These are phyloP conservation scores for Sclerotiophoma versabilis DNA, from an alignment of 2,329 filamentous ascomycete species.

Conservation along the genomic window DNA sequence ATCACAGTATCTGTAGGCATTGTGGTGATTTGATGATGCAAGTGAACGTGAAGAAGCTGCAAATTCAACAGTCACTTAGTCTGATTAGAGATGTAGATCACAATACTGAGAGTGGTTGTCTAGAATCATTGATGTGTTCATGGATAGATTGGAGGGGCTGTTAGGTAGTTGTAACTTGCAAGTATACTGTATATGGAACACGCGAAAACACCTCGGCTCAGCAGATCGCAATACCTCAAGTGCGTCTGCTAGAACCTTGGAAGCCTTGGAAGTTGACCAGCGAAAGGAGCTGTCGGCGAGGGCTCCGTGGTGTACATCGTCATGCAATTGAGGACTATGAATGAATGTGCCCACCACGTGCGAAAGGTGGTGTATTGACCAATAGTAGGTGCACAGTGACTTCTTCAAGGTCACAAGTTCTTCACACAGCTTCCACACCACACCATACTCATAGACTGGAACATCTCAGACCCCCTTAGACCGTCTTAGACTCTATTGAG, in stretches of 20 bases:
- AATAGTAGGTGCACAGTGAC: background rate
- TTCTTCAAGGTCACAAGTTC: background rate
- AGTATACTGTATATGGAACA: background rate
- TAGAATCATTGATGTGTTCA: background rate
- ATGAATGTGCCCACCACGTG: background rate
- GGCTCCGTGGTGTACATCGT: background rate
- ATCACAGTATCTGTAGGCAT: background rate
- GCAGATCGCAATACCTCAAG: background rate
- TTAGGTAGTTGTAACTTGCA: background rate
- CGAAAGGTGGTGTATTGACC: background rate
- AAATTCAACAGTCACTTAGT: too few relatives aligned
- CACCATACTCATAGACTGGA: too few relatives aligned
- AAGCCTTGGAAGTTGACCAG: background rate
- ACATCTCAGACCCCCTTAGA: too few relatives aligned
- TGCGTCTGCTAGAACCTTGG: background rate
- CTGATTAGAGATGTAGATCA: background rate
- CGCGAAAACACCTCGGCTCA: background rate
- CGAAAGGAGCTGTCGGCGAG: background rate
- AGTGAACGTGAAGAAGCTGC: background rate
- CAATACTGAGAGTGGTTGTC: background rate
- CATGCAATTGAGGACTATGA: background rate
- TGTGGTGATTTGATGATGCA: background rate
- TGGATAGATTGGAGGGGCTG: background rate
- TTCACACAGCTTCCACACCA: background rate
- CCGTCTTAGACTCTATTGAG: too few relatives aligned